Base-by-base conservation (phyloP, 2,329 filamentous ascomycete species). In the Phoma herbarum region DNA sequence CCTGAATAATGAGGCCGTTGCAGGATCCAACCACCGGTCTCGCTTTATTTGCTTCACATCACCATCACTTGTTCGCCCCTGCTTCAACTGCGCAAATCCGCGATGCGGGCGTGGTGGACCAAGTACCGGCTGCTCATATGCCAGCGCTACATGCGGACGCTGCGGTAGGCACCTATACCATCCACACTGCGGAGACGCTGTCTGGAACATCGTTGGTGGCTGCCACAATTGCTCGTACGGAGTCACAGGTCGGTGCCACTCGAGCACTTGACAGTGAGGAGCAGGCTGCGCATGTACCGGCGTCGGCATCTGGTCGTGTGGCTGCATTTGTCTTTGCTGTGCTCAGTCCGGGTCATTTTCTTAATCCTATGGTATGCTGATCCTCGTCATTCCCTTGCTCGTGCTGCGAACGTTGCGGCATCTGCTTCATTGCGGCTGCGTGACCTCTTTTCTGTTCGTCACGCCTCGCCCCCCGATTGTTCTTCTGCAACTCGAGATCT, bases 161-260 rank as follows among this genome's bases (percentile, higher is more conserved):
- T 33, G 52, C 11, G 35, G 20, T 14, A 45, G 14, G 31, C 46
- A 53, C 4, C 42, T 31, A 29, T 53, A 53, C 16, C n/a, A 46
- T 12, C 23, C 28, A 2, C 31, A 23, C 14, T 43, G 41, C 1
- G 50, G 31, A 26, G 33, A n/a, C 5, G 11, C 35, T 25, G 37
- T 26, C 25, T 41, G 45, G 9, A 41, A 49, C 1, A 29, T n/a
- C 14, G 52, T 16, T 35, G 52, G 44, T n/a, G 37, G 11, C 20
- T 35, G 26, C 22, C 52, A 43, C 16, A 35, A 3, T 2, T 43
- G 23, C 25, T 48, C 44, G 25, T 44, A 29, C 12, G n/a, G 2
- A n/a, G 7, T 11, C 0, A 11, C 22, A 3, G 9, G 12, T 4
- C 37, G 44, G 8, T 22, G 25, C 52, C 26, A 49, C 1, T n/a